Evolutionary conservation across 2,329 filamentous ascomycete genomes (phyloP), one percentile per base, ranked within the genome.

Genomic region (Fusarium torreyae): DNA sequence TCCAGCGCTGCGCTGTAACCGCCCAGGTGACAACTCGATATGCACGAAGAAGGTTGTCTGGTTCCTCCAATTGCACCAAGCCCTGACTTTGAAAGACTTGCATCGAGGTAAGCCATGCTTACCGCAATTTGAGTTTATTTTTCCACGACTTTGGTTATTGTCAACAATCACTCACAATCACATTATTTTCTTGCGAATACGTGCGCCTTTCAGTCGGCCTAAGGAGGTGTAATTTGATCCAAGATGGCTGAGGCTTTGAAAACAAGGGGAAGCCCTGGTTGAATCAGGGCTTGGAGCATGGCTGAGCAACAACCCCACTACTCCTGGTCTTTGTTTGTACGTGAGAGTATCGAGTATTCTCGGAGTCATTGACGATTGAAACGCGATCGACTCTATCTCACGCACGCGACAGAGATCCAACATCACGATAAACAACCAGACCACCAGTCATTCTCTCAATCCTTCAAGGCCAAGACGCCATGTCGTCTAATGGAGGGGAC

Each of bases 1-100:
- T 55, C 59, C 72, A 74, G 57, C n/a, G 54, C 60, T 48, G 34
- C 53, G 58, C 72, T 72, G 43, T 74, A 74, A 45, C 72, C 72
- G 72, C 72, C 70, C 61, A 65, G 51, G 43, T 53, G 42, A 55
- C 48, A 42, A 48, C 56, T 57, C 31, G 51, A 57, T 69, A 49
- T 53, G 43, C 48, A 62, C 36, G 54, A 46, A 73, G 42, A 56
- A 46, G 31, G 44, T 57, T 54, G 63, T 53, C 56, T 57, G 60
- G 40, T 39, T 33, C 46, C 44, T 43, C 63, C 46, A 59, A 44
- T 67, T 52, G 61, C 58, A 63, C 43, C 53, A 54, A 52, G 38
- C 46, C 60, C 22, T 18, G 28, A 24, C 50, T 50, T 51, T 43
- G 18, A 26, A 36, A 59, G 31, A 44, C 50, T 42, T 51, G 59